Base-by-base conservation (phyloP, 257 asterid species). In the Fraxinus cuspidata region DNA sequence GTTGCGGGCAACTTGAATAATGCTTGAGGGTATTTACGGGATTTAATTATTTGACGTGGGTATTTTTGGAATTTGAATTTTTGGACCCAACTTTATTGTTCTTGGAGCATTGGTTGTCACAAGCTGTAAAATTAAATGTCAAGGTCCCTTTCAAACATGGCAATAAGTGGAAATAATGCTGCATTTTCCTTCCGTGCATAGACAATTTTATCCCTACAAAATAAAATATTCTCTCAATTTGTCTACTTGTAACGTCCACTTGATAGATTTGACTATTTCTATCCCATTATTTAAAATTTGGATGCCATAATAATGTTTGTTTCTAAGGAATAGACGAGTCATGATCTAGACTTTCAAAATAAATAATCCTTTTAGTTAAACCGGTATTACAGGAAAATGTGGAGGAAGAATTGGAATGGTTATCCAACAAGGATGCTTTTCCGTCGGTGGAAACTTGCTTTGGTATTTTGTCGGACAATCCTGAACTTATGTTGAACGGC, bases 361-460 rank as follows among this genome's bases (percentile, higher is more conserved):
- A 67, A 4, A 31, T 67, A 28, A 67, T 9, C 5, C 0, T 37
- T 42, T 16, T 11, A 51, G 21, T 31, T 6, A 2, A 35, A 58
- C 37, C 58, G 40, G 4, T 32, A 2, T 49, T 80, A 51, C 81
- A 86, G 92, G 92, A 79, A 3, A 11, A 37, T 65, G 60, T 9
- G 10, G 82, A 79, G 78, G 79, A 79, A 75, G 91, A 87, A 23
- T 51, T 86, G 72, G 90, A 86, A 69, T 86, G 92, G 92, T 42
- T 88, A 35, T 84, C 88, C 13, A 82, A 85, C 84, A 80, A 88
- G 76, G 88, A 84, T 4, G 82, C 91, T 16, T 88, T 88, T 51
- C 90, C 92, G 0, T 49, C 86, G 0, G 79, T 88, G 76, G 92
- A 88, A 70, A 83, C 86, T 0, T 86, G 87, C 80, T 80, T 83